Evolutionary conservation across 2,329 filamentous ascomycete genomes (phyloP).

Genomic region (Colletotrichum abscissum): DNA sequence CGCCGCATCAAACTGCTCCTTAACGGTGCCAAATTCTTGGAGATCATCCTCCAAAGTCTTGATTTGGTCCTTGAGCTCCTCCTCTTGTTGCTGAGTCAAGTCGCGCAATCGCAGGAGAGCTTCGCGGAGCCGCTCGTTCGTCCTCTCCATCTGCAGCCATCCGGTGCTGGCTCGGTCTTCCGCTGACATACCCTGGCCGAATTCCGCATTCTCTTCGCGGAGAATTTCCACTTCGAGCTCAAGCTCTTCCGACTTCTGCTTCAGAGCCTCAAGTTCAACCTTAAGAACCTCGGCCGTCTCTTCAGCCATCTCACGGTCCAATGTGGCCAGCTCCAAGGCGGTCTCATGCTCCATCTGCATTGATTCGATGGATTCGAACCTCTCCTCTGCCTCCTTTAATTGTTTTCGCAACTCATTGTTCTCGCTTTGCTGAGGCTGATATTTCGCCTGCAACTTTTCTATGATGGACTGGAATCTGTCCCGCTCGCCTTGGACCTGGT

Average conservation of each 20-base stretch:
- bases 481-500: conserved; percentile 79
- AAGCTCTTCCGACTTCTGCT: conserved; percentile 82
- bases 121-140: conserved; percentile 88
- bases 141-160: conserved; percentile 91
- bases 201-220: conserved; percentile 86
- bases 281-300: conserved; percentile 88
- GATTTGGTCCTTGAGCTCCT: conserved; percentile 80
- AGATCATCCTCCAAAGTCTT: conserved; percentile 79
- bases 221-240: conserved; percentile 90
- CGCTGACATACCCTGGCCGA: conserved; percentile 84
- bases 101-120: conserved; percentile 88
- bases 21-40: conserved; percentile 73
- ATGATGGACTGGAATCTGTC: conserved; percentile 87
- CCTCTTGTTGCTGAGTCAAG: conserved; percentile 86
- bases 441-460: conserved; percentile 90
- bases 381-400: conserved; percentile 79
- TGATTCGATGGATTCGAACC: conserved; percentile 76
- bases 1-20: conserved; percentile 75
- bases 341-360: conserved; percentile 87
- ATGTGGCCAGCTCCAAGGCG: conserved; percentile 84
- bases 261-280: conserved; percentile 81
- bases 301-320: conserved; percentile 97
- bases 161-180: conserved; percentile 89
- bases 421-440: conserved; percentile 86
- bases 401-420: conserved; percentile 80